Evolutionary conservation across 1,139 yeast genomes (phyloP).

Genomic region (Hyphopichia fennica): DNA sequence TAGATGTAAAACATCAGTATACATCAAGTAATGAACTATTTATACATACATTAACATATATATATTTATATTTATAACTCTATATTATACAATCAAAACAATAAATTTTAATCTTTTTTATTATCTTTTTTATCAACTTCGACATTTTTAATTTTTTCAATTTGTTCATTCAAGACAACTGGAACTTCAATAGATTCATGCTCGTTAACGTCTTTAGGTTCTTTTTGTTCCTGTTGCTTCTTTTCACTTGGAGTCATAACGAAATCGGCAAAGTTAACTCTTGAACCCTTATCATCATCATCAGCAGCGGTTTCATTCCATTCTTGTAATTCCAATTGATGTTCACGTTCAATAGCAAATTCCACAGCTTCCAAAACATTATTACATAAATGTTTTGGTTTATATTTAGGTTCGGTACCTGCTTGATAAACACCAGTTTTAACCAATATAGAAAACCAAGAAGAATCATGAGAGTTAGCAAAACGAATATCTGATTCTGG

Average conservation of each 20-base stretch:
- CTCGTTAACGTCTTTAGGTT: constrained; percentile 15
- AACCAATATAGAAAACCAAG: constrained; percentile 83
- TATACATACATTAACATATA: too few species aligned
- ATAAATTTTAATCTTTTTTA: too few species aligned
- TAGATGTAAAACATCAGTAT: too few species aligned
- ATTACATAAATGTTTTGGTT: constrained; percentile 71
- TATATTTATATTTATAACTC: background rate
- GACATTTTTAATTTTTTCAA: constrained; percentile 39
- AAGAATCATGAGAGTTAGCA: constrained; percentile 80
- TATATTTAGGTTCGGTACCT: constrained; percentile 74
- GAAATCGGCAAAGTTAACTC: constrained; percentile 47
- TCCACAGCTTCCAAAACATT: constrained; percentile 80
- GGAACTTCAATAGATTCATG: constrained; percentile 48
- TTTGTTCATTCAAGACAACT: constrained; percentile 37
- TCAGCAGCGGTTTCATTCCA: constrained; percentile 59
- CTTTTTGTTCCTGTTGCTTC: constrained; percentile 14
- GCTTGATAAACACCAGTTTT: constrained; percentile 86
- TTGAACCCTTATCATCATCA: constrained; percentile 29
- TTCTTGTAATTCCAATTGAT: constrained; percentile 64
- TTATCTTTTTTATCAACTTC: background rate
- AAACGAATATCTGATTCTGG: constrained; percentile 87
- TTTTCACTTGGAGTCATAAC: constrained; percentile 49
- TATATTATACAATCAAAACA: background rate
- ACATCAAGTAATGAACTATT: too few species aligned
- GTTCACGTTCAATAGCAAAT: constrained; percentile 81